phyloP scores from a whole-genome alignment of 208 protist species.

The Blechomonas ayalai region DNA sequence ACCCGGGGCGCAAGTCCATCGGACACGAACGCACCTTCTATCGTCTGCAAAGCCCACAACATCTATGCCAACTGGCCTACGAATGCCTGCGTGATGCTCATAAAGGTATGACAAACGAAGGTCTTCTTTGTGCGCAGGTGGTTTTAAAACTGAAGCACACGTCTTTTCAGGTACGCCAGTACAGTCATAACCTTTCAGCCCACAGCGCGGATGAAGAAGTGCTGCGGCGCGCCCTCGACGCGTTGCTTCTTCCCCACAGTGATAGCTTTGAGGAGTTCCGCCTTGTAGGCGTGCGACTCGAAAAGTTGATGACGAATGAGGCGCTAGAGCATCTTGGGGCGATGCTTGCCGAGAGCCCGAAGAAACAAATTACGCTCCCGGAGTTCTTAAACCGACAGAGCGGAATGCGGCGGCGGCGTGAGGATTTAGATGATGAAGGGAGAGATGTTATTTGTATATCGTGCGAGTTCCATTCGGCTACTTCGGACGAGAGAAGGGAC shows the following conservation, averaged over 20 bases:
- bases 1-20: slow-evolving; percentile 50
- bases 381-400: too few relatives aligned
- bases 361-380: too few relatives aligned
- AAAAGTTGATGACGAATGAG: slow-evolving; percentile 30
- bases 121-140: slow-evolving; percentile 43
- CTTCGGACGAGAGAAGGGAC: too few relatives aligned
- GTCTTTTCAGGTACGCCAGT: slow-evolving; percentile 64
- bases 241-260: slow-evolving; percentile 45
- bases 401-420: too few relatives aligned
- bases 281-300: slow-evolving; percentile 61
- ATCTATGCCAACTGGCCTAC: slow-evolving; percentile 39
- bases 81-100: slow-evolving; percentile 24
- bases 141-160: slow-evolving; percentile 68
- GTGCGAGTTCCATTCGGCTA: too few relatives aligned
- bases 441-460: too few relatives aligned
- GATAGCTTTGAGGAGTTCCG: slow-evolving; percentile 44
- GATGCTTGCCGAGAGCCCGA: too few relatives aligned
- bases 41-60: slow-evolving; percentile 18
- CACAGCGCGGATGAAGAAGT: slow-evolving; percentile 38
- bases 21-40: slow-evolving; percentile 67
- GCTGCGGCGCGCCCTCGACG: slow-evolving; percentile 43
- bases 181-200: slow-evolving; percentile 31
- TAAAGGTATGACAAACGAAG: slow-evolving; percentile 18
- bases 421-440: too few relatives aligned
- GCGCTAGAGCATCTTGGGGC: slow-evolving; percentile 7